Base-by-base conservation (phyloP, 1,284 basidiomycete species). In the Cryptococcus sp. region DNA sequence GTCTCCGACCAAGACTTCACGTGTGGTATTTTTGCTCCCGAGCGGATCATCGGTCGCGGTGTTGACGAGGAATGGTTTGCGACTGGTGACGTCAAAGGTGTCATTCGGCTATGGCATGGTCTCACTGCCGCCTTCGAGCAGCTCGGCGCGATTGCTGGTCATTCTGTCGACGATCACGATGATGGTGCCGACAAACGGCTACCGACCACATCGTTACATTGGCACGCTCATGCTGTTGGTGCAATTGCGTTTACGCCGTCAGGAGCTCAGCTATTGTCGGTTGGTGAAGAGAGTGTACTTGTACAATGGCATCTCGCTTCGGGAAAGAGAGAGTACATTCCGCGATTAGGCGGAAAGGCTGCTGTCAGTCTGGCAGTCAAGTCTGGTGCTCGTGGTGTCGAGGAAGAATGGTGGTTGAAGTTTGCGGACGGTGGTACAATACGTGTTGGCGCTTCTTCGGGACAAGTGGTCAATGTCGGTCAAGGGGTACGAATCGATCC, bases 161-260 rank as follows among this genome's bases (percentile, higher is more conserved):
- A 60, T 31, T 36, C 56, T 23, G 35, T 46, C 32, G 53, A 60
- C 44, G 56, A 51, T 31, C 42, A 50, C 15, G 43, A 48, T 30
- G 38, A 62, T n/a, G 65, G 68, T 30, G 62, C 58, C 6, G 69
- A 73, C 52, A 70, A 66, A 55, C 65, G 63, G 35, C 58, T 73
- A 38, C 86, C 90, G 59, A 95, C 92, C 0, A 88, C 90, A 1
- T 84, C 86, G 4, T 78, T 97, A 49, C 95, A 98, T 76, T 99
- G 96, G 96, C 96, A 99, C 71, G 88, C 95, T 0, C 94, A 98
- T 72, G 84, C 91, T 4, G 90, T 98, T n/a, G 85, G 88, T 2
- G 88, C 89, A 2, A 77, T 99, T 32, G 80, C 87, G 0, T 99
- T 97, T 74, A 90, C 92, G 0, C 78, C 86, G 2, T 94, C 94